A percentile compares a stretch with the other conserved stretches of the same genome.
Conservation (phyloP, 1,139 yeast genomes). For the Yamadazyma blattariae region DNA sequence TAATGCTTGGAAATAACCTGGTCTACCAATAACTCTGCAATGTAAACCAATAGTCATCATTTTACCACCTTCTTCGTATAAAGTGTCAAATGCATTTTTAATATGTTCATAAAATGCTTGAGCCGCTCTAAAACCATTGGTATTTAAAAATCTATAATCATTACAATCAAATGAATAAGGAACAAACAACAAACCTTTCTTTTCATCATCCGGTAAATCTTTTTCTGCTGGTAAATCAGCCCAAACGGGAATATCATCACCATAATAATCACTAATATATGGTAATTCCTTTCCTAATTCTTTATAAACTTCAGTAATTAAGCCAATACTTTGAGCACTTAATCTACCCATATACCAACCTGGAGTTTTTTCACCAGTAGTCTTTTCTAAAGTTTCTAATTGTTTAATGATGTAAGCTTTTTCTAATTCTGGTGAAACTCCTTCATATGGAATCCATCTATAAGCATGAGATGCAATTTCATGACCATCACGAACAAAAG, state of each 20-base stretch:
- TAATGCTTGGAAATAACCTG: slow-evolving; percentile 32
- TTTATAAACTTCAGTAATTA: slow-evolving; percentile 14
- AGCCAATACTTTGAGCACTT: slow-evolving; percentile 15
- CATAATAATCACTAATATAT: slow-evolving; percentile 16
- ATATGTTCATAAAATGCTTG: slow-evolving; percentile 15
- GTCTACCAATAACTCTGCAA: slow-evolving; percentile 33
- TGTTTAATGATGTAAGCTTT: slow-evolving; percentile 17
- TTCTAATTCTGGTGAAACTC: slow-evolving; percentile 15
- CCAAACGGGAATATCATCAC: slow-evolving; percentile 19
- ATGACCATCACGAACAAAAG: slow-evolving; percentile 33
- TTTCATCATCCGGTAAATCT: slow-evolving; percentile 14
- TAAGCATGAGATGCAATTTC: slow-evolving; percentile 38
- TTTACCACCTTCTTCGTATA: slow-evolving; percentile 35
- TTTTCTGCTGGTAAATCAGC: slow-evolving; percentile 17
- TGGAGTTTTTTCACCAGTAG: slow-evolving; percentile 13
- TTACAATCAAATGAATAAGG: slow-evolving; percentile 18
- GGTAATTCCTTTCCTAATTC: slow-evolving; percentile 15
- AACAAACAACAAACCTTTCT: slow-evolving; percentile 16
- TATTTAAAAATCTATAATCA: slow-evolving; percentile 14
- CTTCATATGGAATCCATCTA: slow-evolving; percentile 33
- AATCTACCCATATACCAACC: slow-evolving; percentile 20
- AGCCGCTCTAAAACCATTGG: slow-evolving; percentile 15
- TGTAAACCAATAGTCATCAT: slow-evolving; percentile 37
- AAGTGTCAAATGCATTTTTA: slow-evolving; percentile 31
- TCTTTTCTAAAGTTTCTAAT: slow-evolving; percentile 12